Conservation (phyloP, 192 early-diverging fungal species). For the Spinellus fusiger region DNA sequence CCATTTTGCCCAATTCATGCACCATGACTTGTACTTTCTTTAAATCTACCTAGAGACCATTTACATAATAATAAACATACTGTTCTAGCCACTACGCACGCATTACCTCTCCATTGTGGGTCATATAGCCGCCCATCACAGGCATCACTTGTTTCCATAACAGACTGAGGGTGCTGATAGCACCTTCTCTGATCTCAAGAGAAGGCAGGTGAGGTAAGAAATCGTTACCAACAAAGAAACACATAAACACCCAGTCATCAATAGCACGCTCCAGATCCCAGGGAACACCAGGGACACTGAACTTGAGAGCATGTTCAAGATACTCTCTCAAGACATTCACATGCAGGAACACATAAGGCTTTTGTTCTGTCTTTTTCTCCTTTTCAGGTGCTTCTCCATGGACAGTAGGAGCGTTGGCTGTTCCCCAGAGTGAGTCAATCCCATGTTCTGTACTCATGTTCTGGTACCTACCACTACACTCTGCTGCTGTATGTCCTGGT, state of each 20-base stretch:
- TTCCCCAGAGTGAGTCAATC: neutral
- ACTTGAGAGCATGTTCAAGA: conserved; percentile 74
- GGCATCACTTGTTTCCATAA: conserved; percentile 87
- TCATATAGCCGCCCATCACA: conserved; percentile 75
- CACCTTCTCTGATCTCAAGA: conserved; percentile 92
- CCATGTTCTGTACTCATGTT: neutral
- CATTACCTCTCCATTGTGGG: conserved; percentile 70
- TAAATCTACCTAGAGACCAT: conserved; percentile 56
- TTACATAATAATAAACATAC: neutral
- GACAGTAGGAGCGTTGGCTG: conserved; percentile 5
- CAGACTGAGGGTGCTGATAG: conserved; percentile 80
- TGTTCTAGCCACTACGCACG: neutral
- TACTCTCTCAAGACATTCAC: conserved; percentile 88
- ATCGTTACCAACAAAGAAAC: conserved; percentile 98
- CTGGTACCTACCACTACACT: conserved; percentile 46
- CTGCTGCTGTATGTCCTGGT: conserved; percentile 58
- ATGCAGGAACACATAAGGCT: conserved; percentile 80
- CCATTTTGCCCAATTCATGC: conserved; percentile 75
- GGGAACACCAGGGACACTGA: conserved; percentile 59
- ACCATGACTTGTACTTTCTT: conserved; percentile 75
- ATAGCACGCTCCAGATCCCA: conserved; percentile 89
- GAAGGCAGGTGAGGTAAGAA: conserved; percentile 93
- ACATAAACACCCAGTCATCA: conserved; percentile 96
- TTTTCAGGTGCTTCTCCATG: conserved; percentile 8
- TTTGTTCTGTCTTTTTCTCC: conserved; percentile 46